These are phyloP conservation scores for Lecanicillium sp. DNA, from an alignment of 2,329 filamentous ascomycete species.

Conservation along the genomic window DNA sequence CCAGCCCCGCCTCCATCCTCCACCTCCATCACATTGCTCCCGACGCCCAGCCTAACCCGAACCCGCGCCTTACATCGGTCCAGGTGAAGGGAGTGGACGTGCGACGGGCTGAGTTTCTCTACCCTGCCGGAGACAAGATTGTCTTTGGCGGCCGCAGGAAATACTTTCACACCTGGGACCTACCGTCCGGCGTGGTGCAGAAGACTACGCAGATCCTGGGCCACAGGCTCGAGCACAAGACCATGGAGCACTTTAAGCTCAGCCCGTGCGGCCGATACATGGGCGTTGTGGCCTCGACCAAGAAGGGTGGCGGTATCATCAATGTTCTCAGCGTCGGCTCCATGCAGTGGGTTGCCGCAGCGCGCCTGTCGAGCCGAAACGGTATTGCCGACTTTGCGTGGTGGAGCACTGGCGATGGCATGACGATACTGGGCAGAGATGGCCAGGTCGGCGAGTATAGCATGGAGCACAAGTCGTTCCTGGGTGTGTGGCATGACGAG, in stretches of 20 bases:
- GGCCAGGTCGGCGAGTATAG: constrained; percentile 90
- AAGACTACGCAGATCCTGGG: constrained; percentile 72
- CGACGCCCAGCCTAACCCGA: constrained; percentile 65
- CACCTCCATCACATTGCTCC: constrained; percentile 85
- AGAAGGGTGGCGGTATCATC: constrained; percentile 80
- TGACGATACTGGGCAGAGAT: constrained; percentile 76
- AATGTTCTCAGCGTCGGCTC: constrained; percentile 76
- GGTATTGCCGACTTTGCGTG: constrained; percentile 88
- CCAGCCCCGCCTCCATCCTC: constrained; percentile 76
- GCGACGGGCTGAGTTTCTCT: constrained; percentile 73
- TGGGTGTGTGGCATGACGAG: constrained; percentile 84
- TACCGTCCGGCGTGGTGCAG: constrained; percentile 71
- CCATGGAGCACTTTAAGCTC: constrained; percentile 84
- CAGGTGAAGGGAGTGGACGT: constrained; percentile 82
- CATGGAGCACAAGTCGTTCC: constrained; percentile 56
- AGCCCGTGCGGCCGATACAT: constrained; percentile 84
- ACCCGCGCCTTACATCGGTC: constrained; percentile 83
- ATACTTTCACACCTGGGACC: constrained; percentile 93
- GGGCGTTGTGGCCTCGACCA: constrained; percentile 69
- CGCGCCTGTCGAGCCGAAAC: constrained; percentile 70
- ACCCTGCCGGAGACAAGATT: constrained; percentile 65
- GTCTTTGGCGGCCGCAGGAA: constrained; percentile 81
- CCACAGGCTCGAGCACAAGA: constrained; percentile 73
- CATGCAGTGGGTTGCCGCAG: constrained; percentile 80
- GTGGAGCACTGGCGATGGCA: constrained; percentile 78